phyloP scores from a whole-genome alignment of 352 stramenopile species.

The Salisapilia sapeloensis region DNA sequence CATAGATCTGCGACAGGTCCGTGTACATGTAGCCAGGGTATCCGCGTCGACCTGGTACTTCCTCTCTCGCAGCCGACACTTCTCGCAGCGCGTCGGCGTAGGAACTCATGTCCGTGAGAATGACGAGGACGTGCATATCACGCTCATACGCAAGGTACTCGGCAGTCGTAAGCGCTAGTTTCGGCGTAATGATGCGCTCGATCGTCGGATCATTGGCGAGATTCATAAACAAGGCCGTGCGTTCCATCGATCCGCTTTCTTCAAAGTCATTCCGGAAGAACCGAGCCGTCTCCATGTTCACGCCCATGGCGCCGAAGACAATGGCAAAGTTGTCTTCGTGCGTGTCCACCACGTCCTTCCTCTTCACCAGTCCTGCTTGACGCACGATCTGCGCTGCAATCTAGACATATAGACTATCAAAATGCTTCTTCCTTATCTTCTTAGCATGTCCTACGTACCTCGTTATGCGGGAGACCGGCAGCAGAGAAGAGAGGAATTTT shows the following conservation, averaged over 20 bases:
- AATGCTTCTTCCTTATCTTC: background rate
- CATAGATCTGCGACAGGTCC: conserved; percentile 98
- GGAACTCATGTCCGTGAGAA: conserved; percentile 99
- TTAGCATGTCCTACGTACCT: conserved; percentile 19
- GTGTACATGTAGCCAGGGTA: conserved; percentile 99
- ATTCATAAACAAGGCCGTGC: conserved; percentile 98
- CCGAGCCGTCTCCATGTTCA: conserved; percentile 98
- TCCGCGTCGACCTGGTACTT: conserved; percentile 94
- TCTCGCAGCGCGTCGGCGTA: conserved; percentile 97
- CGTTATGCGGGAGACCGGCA: conserved; percentile 96
- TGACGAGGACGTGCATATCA: conserved; percentile 98
- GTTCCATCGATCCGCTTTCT: conserved; percentile 95
- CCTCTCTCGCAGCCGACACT: conserved; percentile 87
- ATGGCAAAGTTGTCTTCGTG: conserved; percentile 99
- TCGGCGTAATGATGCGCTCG: conserved; percentile 98
- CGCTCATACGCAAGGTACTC: conserved; percentile 99
- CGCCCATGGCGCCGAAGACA: conserved; percentile 99
- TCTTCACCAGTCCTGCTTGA: conserved; percentile 95
- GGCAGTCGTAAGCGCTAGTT: conserved; percentile 95
- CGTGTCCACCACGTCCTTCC: conserved; percentile 96
- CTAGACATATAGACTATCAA: conserved; percentile 9
- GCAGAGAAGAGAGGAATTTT: conserved; percentile 99
- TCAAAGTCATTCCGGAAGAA: conserved; percentile 97
- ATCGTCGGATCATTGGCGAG: conserved; percentile 99
- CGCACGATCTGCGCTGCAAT: conserved; percentile 98